A percentile compares a stretch with the other conserved stretches of the same genome.
Evolutionary conservation across 2,329 filamentous ascomycete species (phyloP).

Genomic region (Geosmithia morbida): DNA sequence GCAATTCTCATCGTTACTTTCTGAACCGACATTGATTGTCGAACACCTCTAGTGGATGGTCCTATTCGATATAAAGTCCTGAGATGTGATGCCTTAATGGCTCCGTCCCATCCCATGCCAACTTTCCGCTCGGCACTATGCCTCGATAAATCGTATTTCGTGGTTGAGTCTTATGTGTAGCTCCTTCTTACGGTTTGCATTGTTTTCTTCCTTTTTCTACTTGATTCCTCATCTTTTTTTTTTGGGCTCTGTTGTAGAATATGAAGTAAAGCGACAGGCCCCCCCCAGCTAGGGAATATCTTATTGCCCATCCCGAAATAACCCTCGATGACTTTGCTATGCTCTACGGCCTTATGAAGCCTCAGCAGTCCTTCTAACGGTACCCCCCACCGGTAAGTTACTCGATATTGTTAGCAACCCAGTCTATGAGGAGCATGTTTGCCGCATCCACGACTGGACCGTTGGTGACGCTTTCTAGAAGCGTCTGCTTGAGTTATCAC

Average conservation of each 20-base stretch:
- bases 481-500: slow-evolving; percentile 10
- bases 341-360: slow-evolving; percentile 15
- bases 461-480: slow-evolving; percentile 11
- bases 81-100: slow-evolving; percentile 14
- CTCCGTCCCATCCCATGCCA: slow-evolving; percentile 12
- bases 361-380: slow-evolving; percentile 9
- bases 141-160: slow-evolving; percentile 16
- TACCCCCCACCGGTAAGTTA: slow-evolving; percentile 4
- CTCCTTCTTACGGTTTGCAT: background rate
- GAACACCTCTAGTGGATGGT: slow-evolving; percentile 15
- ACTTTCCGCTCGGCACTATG: slow-evolving; percentile 11
- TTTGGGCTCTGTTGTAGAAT: no score
- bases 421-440: slow-evolving; percentile 15
- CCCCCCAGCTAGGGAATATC: slow-evolving; percentile 11
- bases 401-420: slow-evolving; percentile 12
- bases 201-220: background rate
- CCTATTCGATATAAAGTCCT: slow-evolving; percentile 12
- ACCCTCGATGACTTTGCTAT: slow-evolving; percentile 15
- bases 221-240: no score
- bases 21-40: no score
- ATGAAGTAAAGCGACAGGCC: slow-evolving; percentile 7
- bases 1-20: no score
- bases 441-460: slow-evolving; percentile 14
- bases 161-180: slow-evolving; percentile 4
- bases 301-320: slow-evolving; percentile 13